These are phyloP conservation scores for Tephrocybe sp. DNA, from an alignment of 768 basidiomycete species.

Conservation along the genomic window DNA sequence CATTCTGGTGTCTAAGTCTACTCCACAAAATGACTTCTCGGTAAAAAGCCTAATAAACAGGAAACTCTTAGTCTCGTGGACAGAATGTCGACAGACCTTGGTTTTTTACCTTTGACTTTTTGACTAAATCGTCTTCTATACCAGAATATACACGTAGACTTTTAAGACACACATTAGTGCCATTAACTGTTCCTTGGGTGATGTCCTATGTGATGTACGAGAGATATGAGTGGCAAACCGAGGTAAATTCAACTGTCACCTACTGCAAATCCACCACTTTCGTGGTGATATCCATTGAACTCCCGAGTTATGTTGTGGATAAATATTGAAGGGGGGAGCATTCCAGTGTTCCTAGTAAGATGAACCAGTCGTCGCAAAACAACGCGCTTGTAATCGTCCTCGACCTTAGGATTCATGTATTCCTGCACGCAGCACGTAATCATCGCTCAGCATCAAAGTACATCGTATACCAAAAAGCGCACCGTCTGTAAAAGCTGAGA, in stretches of 20 bases:
- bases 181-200: conserved; percentile 13
- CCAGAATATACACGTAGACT: conserved; percentile 18
- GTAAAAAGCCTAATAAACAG: conserved; percentile 17
- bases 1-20: conserved; percentile 24
- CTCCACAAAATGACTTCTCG: conserved; percentile 23
- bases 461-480: background rate
- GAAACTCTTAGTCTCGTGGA: background rate
- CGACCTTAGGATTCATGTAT: background rate
- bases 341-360: conserved; percentile 12
- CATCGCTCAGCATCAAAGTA: background rate
- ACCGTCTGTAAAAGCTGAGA: conserved; percentile 11
- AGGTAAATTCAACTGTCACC: background rate
- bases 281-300: conserved; percentile 10
- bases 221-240: background rate
- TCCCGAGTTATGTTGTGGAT: conserved; percentile 12
- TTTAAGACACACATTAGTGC: conserved; percentile 18
- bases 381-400: background rate
- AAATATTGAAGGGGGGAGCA: conserved; percentile 23
- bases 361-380: conserved; percentile 17
- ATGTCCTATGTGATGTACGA: conserved; percentile 17
- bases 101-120: conserved; percentile 12
- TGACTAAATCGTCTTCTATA: conserved; percentile 6
- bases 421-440: conserved; percentile 1
- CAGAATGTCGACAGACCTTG: background rate
- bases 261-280: conserved; percentile 30